These are phyloP conservation scores for Xylaria nigripes DNA, from an alignment of 495 filamentous ascomycete genomes.

Conservation along the genomic window DNA sequence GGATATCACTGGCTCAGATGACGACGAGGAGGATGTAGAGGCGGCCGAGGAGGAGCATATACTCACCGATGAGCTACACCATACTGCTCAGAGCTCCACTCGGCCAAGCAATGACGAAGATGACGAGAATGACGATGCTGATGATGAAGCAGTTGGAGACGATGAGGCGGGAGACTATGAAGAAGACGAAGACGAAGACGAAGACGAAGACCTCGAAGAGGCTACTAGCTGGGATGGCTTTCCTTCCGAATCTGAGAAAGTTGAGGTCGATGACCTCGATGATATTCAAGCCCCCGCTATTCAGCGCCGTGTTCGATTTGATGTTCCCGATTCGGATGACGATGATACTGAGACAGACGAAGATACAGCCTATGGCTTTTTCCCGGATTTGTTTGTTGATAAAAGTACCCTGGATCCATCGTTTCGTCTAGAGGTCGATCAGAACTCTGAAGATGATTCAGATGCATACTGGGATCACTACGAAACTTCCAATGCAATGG, in stretches of 20 bases:
- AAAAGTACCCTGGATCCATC: constrained; percentile 61
- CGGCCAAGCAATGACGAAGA: constrained; percentile 30
- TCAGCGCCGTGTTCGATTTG: constrained; percentile 45
- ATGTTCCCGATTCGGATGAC: constrained; percentile 41
- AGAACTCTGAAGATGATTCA: constrained; percentile 45
- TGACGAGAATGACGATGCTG: constrained; percentile 32
- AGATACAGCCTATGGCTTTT: constrained; percentile 43
- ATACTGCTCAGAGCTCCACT: constrained; percentile 28
- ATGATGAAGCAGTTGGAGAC: constrained; percentile 29
- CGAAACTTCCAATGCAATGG: constrained; percentile 16
- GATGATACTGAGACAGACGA: constrained; percentile 39
- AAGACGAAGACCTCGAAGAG: constrained; percentile 35
- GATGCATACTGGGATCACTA: constrained; percentile 41
- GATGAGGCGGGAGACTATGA: constrained; percentile 32
- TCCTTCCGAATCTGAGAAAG: constrained; percentile 37
- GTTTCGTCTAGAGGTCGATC: constrained; percentile 62
- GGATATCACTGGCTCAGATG: constrained; percentile 67
- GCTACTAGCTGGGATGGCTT: constrained; percentile 52
- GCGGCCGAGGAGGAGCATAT: constrained; percentile 68
- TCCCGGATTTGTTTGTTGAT: constrained; percentile 63
- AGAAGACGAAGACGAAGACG: constrained; percentile 10
- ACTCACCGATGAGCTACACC: constrained; percentile 35
- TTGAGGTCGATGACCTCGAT: constrained; percentile 35
- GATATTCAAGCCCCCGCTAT: constrained; percentile 40
- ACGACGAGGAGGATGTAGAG: constrained; percentile 65